Evolutionary conservation across 2,329 filamentous ascomycete species (phyloP).

Genomic region (Metarhizium anisopliae): DNA sequence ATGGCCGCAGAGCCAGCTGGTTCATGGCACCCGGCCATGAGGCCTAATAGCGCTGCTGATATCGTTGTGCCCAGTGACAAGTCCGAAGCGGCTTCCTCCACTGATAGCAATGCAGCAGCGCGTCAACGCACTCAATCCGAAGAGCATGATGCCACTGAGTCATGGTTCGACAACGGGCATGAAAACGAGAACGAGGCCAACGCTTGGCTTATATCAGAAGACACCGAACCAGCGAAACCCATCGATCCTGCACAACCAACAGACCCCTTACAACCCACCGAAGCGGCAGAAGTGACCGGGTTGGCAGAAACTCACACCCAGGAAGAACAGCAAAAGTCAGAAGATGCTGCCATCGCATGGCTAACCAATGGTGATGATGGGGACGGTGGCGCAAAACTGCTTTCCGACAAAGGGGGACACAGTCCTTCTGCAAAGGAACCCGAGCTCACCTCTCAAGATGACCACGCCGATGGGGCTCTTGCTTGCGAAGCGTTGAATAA

Average conservation of each 20-base stretch:
- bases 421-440: not conserved
- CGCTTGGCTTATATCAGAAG: constrained; percentile 16
- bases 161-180: not conserved
- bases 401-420: constrained; percentile 11
- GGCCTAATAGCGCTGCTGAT: constrained; percentile 22
- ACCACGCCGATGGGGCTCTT: not conserved
- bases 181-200: constrained; percentile 11
- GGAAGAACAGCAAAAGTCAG: not conserved
- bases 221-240: not conserved
- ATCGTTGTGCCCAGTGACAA: not conserved
- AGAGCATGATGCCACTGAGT: not conserved
- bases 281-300: not conserved
- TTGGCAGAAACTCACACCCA: not conserved
- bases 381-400: constrained; percentile 17
- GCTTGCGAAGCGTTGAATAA: not conserved
- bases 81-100: not conserved
- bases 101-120: not conserved
- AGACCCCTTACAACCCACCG: not conserved
- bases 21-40: constrained; percentile 32
- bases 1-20: constrained; percentile 29
- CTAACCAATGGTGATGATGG: constrained; percentile 9
- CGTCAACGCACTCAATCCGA: not conserved
- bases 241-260: not conserved
- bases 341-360: constrained; percentile 1
- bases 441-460: not conserved